Percentiles rank a stretch among this genome's conserved stretches.
Evolutionary conservation across 345 rosid species (phyloP).

Genomic region (Xanthoceras sorbifolium): DNA sequence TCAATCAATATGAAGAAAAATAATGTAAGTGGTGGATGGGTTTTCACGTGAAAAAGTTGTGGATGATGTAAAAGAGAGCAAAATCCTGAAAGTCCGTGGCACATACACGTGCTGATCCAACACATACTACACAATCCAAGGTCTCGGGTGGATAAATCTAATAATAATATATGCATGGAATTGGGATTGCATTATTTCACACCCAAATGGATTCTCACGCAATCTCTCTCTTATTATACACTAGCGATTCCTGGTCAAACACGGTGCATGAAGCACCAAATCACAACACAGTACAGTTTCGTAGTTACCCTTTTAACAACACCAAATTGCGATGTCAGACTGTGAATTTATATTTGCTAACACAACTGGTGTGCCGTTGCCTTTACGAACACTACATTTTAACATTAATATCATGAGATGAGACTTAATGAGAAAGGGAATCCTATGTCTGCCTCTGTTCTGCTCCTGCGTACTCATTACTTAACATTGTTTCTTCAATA

Average conservation of each 20-base stretch:
- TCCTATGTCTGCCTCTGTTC: conserved; percentile 11
- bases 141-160: conserved; percentile 30
- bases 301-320: conserved; percentile 3
- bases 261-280: conserved; percentile 36
- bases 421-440: conserved; percentile 7
- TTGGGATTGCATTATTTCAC: conserved; percentile 18
- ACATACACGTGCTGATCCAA: conserved; percentile 44
- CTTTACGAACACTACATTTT: conserved; percentile 54
- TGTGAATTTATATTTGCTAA: background rate
- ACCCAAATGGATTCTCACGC: conserved; percentile 50
- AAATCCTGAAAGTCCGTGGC: conserved; percentile 41
- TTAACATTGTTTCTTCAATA: too few relatives aligned
- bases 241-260: conserved; percentile 53
- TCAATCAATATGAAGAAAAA: background rate
- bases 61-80: conserved; percentile 10
- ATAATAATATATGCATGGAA: background rate
- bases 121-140: conserved; percentile 33
- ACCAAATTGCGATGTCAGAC: background rate
- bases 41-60: conserved; percentile 6
- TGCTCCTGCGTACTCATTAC: too few relatives aligned
- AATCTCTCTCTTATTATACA: conserved; percentile 22
- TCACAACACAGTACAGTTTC: background rate
- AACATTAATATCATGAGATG: conserved; percentile 2
- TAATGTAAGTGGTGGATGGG: background rate
- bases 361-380: conserved; percentile 47